Conservation (phyloP, 441 rosid genomes). For the Bocquillonia castaneifolia region DNA sequence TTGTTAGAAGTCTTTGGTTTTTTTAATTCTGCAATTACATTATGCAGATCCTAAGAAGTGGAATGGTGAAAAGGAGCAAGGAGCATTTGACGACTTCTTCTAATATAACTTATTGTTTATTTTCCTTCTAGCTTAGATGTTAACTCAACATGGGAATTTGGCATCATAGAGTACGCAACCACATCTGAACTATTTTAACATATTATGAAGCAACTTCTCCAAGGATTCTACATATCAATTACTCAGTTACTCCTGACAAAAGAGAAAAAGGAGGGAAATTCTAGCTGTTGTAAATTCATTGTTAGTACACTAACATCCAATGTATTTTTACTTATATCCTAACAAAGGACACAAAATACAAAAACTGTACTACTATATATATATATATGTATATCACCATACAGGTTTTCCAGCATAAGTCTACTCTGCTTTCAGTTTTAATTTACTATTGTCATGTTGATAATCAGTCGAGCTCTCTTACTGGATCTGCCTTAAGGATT, state of each 20-base stretch:
- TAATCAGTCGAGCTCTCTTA: neutral
- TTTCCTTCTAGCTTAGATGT: constrained; percentile 16
- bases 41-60: constrained; percentile 52
- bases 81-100: constrained; percentile 81
- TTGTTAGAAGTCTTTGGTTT: constrained; percentile 12
- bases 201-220: neutral
- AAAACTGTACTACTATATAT: no score
- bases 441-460: neutral
- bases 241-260: neutral
- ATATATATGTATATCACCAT: no score
- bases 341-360: neutral
- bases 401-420: neutral
- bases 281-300: constrained; percentile 13
- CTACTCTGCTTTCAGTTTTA: neutral
- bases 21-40: constrained; percentile 25
- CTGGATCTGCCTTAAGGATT: neutral
- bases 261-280: neutral
- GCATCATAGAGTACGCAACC: constrained; percentile 9
- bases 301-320: constrained; percentile 7
- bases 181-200: constrained; percentile 12
- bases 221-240: neutral
- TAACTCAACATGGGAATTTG: constrained; percentile 10
- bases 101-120: constrained; percentile 31
- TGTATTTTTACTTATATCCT: neutral
- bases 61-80: constrained; percentile 46